Conservation (phyloP, 2,329 filamentous ascomycete genomes). For the Alternaria dauci region DNA sequence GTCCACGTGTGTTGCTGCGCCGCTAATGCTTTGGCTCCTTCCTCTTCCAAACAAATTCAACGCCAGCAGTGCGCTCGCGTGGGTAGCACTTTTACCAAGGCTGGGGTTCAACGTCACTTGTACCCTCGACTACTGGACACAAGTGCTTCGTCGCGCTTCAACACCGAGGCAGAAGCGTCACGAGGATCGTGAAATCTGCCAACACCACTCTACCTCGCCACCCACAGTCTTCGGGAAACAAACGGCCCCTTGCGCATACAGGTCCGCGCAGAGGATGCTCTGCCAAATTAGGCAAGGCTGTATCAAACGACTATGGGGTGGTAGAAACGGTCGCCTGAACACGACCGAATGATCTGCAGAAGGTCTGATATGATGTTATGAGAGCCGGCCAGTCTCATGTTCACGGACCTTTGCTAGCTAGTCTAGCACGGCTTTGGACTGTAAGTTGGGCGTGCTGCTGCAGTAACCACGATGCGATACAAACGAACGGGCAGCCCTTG, state of each 20-base stretch:
- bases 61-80: neutral
- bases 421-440: slow-evolving; percentile 3
- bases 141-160: slow-evolving; percentile 23
- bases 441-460: slow-evolving; percentile 7
- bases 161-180: slow-evolving; percentile 23
- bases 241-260: slow-evolving; percentile 1
- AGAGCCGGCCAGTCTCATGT: slow-evolving; percentile 6
- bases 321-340: slow-evolving; percentile 7
- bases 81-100: neutral
- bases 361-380: slow-evolving; percentile 6
- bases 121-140: neutral
- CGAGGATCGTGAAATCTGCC: slow-evolving; percentile 24
- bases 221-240: slow-evolving; percentile 1
- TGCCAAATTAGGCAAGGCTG: slow-evolving; percentile 5
- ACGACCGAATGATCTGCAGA: neutral
- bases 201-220: neutral
- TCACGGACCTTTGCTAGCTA: neutral
- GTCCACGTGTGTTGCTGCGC: neutral
- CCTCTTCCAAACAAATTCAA: neutral
- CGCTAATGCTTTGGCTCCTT: neutral
- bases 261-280: neutral
- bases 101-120: slow-evolving; percentile 5
- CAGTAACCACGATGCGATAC: neutral
- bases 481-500: neutral
- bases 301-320: neutral